Evolutionary conservation across 1,284 basidiomycete species (phyloP).

Genomic region (Trametes versicolor): DNA sequence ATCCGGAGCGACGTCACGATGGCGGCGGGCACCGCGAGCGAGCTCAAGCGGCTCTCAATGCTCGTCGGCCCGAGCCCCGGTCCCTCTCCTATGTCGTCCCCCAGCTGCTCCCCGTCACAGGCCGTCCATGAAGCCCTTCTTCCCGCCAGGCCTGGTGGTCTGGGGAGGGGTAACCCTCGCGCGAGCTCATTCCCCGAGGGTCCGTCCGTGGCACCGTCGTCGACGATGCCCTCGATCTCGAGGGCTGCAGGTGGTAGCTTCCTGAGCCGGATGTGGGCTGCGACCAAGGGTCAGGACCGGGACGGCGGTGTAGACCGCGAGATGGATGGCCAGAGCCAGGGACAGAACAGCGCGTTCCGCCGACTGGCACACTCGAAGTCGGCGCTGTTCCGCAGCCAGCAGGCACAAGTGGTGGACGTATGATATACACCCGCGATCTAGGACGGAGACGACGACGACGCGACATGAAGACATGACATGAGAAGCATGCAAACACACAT

Average conservation of each 20-base stretch:
- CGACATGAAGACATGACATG: slow-evolving; percentile 30
- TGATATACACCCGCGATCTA: slow-evolving; percentile 26
- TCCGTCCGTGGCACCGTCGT: slow-evolving; percentile 46
- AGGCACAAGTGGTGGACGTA: slow-evolving; percentile 33
- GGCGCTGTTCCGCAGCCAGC: slow-evolving; percentile 50
- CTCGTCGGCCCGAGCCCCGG: slow-evolving; percentile 19
- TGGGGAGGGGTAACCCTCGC: slow-evolving; percentile 27
- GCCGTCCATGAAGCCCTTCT: slow-evolving; percentile 25
- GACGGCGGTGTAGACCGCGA: slow-evolving; percentile 38
- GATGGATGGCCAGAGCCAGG: slow-evolving; percentile 44
- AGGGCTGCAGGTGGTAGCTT: slow-evolving; percentile 54
- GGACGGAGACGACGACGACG: slow-evolving; percentile 22
- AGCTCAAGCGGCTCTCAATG: slow-evolving; percentile 34
- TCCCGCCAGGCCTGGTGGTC: slow-evolving; percentile 25
- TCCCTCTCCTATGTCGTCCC: slow-evolving; percentile 27
- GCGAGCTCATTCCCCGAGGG: slow-evolving; percentile 35
- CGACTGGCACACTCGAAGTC: slow-evolving; percentile 56
- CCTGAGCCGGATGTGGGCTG: slow-evolving; percentile 73
- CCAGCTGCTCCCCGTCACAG: slow-evolving; percentile 26
- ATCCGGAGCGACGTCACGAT: slow-evolving; percentile 41
- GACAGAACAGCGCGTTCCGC: slow-evolving; percentile 43
- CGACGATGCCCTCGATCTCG: slow-evolving; percentile 55
- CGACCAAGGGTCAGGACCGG: slow-evolving; percentile 55
- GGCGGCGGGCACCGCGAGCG: slow-evolving; percentile 27
- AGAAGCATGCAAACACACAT: slow-evolving; percentile 20